phyloP scores from a whole-genome alignment of 345 rosid species.

The Aethionema arabicum region DNA sequence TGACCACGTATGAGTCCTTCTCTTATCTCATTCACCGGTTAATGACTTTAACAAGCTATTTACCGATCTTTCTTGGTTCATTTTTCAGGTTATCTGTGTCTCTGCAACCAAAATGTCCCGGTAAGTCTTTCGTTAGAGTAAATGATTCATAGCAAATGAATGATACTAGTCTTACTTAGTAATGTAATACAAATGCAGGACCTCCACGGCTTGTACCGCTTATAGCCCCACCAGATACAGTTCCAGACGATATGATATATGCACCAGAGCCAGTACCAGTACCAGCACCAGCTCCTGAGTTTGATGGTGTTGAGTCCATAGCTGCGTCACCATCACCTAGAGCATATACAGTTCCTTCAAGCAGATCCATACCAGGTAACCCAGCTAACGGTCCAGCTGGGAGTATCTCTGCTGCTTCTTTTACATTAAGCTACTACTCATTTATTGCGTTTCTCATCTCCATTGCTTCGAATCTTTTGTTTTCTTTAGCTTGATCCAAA shows the following conservation, averaged over 20 bases:
- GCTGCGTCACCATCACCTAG: conserved; percentile 40
- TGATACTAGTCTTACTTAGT: not conserved
- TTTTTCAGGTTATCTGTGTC: conserved; percentile 65
- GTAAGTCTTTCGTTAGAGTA: conserved; percentile 34
- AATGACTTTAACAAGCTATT: not conserved
- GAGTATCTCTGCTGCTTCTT: conserved; percentile 49
- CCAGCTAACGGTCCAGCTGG: conserved; percentile 62
- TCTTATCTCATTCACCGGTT: not conserved
- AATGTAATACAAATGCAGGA: conserved; percentile 52
- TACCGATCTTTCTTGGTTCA: conserved; percentile 2
- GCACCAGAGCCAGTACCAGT: conserved; percentile 50
- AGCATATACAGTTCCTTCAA: conserved; percentile 49
- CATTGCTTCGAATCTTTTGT: conserved; percentile 25
- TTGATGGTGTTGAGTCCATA: conserved; percentile 29
- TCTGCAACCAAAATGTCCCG: conserved; percentile 92
- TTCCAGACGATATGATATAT: conserved; percentile 46
- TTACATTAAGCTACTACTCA: conserved; percentile 34
- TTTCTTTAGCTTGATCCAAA: conserved; percentile 27
- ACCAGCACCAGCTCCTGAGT: conserved; percentile 27
- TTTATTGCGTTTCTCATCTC: conserved; percentile 16
- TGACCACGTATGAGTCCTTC: conserved; percentile 52
- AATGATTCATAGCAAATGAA: not conserved
- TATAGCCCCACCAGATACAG: conserved; percentile 72
- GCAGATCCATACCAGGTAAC: conserved; percentile 59
- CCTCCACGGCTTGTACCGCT: conserved; percentile 66